A percentile compares a stretch with the other conserved stretches of the same genome.
Evolutionary conservation across 2,329 filamentous ascomycete genomes (phyloP).

Genomic region (Ophidiomyces ophidiicola): DNA sequence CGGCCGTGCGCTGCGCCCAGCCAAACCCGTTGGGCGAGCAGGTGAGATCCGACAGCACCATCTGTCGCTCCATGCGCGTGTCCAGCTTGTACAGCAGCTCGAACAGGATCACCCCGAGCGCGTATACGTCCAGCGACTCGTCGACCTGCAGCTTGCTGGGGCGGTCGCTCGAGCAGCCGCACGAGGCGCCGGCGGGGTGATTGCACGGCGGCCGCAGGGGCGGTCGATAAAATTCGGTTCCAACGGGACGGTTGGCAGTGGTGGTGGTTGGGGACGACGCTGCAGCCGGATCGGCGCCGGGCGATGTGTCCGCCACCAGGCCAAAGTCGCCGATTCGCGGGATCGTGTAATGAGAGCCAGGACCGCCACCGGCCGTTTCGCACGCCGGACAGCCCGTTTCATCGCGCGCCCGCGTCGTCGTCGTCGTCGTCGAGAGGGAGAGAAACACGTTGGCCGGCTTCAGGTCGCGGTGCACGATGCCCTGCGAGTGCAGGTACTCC

Average conservation of each 20-base stretch:
- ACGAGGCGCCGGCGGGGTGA: constrained; percentile 14
- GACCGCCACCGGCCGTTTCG: constrained; percentile 16
- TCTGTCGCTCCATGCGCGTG: constrained; percentile 38
- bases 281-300: constrained; percentile 23
- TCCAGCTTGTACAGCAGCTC: constrained; percentile 48
- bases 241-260: constrained; percentile 36
- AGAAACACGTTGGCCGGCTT: constrained; percentile 60
- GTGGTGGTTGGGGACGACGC: constrained; percentile 5
- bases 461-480: constrained; percentile 53
- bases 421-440: constrained; percentile 27
- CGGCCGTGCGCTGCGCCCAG: constrained; percentile 11
- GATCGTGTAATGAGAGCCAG: constrained; percentile 32
- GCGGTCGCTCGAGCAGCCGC: not conserved
- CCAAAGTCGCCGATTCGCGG: constrained; percentile 59
- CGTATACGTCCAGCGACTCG: constrained; percentile 49
- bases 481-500: constrained; percentile 50
- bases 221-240: constrained; percentile 52
- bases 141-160: constrained; percentile 19
- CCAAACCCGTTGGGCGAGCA: constrained; percentile 16
- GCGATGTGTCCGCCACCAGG: constrained; percentile 46
- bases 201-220: constrained; percentile 15
- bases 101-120: constrained; percentile 50
- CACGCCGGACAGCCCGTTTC: constrained; percentile 39
- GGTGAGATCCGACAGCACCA: constrained; percentile 33
- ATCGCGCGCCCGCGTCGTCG: constrained; percentile 25